A percentile compares a stretch with the other conserved stretches of the same genome.
These are phyloP conservation scores for Colletotrichum sp. DNA, from an alignment of 2,329 filamentous ascomycete species.

Conservation along the genomic window DNA sequence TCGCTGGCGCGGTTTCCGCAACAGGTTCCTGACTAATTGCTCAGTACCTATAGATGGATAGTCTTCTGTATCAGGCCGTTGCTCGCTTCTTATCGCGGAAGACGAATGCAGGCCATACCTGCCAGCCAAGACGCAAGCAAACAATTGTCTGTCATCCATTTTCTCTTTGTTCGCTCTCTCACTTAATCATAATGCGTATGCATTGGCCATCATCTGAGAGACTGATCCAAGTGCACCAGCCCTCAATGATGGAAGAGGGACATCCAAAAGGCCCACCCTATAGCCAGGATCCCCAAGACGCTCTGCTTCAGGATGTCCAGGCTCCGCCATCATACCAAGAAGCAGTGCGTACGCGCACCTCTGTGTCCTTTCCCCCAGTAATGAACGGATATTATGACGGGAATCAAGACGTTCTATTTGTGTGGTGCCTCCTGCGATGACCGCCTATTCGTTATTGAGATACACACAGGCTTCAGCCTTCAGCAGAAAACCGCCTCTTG, in stretches of 20 bases:
- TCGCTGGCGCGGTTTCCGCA: not conserved
- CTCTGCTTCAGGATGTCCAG: not conserved
- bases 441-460: not conserved
- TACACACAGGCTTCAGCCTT: not conserved
- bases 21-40: fast-evolving
- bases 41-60: not conserved
- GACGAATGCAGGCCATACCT: fast-evolving
- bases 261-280: not conserved
- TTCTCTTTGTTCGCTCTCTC: no score
- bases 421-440: not conserved
- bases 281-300: not conserved
- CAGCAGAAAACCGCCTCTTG: not conserved
- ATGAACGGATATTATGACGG: not conserved
- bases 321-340: not conserved
- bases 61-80: not conserved
- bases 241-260: not conserved
- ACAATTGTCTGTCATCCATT: fast-evolving
- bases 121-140: not conserved
- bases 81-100: not conserved
- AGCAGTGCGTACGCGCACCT: not conserved
- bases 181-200: no score
- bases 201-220: no score
- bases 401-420: not conserved
- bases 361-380: not conserved
- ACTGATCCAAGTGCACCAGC: no score